Base-by-base conservation (phyloP, 805 yeast species). In the Cyberlindnera veronae region DNA sequence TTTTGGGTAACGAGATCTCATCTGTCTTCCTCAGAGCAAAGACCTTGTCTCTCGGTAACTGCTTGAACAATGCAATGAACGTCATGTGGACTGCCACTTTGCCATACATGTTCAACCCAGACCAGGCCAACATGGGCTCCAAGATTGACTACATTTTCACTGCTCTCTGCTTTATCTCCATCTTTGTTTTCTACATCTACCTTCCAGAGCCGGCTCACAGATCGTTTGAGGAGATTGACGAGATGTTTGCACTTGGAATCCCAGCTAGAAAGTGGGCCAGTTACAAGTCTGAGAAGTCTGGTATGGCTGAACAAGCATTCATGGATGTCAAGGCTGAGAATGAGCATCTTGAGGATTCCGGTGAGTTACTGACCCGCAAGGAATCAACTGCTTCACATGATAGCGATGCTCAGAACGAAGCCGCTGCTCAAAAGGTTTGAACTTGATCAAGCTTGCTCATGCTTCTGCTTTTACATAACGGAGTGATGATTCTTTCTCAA, bases 181-280 rank as follows among this genome's bases (percentile, higher is more conserved):
- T 64, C 15, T 39, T 62, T 32, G 71, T 72, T 67, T 60, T 62
- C 34, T 74, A 59, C 58, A 71, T 72, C 57, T 66, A 67, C 38
- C 62, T 74, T 38, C 82, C 84, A 14, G 83, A 77, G 56, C 71
- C 79, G 22, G 66, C 66, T 45, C 66, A 66, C 40, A 66, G 77
- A 55, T 73, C 80, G 0, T 76, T 63, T 50, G 80, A 76, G 40
- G 82, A 77, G 51, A 63, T 77, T 52, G 83, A 77, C 56, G 61
- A 62, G 40, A 59, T 77, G 63, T 77, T 74, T 55, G 63, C 55
- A 33, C 48, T 41, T 27, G 38, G 44, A 6, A 41, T 63, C 32
- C 54, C 58, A 27, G 54, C 64, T 14, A 53, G 65, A 52, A 38
- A 60, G 18, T 63, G 59, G 55, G 15, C 19, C 12, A 5, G 24